A percentile compares a stretch with the other conserved stretches of the same genome.
Evolutionary conservation across 352 stramenopile genomes (phyloP).

Genomic region (Saprolegnia diclina): DNA sequence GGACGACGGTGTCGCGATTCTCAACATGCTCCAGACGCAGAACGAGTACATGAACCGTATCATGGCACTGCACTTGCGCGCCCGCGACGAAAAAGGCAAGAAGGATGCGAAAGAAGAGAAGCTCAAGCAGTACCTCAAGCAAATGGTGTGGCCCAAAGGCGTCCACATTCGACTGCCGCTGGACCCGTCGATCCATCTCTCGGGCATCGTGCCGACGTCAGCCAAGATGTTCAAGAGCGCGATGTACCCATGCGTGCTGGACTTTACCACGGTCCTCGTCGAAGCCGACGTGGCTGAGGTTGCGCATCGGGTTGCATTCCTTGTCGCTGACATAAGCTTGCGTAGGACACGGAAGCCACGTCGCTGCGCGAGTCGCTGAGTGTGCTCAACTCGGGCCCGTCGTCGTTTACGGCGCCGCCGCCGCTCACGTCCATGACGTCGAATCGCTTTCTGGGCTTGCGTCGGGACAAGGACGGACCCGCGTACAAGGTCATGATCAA

Average conservation of each 20-base stretch:
- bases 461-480: conserved; percentile 74
- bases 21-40: conserved; percentile 87
- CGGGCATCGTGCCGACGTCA: conserved; percentile 85
- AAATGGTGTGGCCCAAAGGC: conserved; percentile 72
- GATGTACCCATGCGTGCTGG: conserved; percentile 95
- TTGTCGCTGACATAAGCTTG: conserved; percentile 35
- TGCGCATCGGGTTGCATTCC: neutral
- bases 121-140: conserved; percentile 84
- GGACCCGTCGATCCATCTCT: conserved; percentile 77
- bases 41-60: conserved; percentile 93
- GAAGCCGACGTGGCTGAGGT: conserved; percentile 32
- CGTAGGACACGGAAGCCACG: conserved; percentile 38
- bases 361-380: conserved; percentile 65
- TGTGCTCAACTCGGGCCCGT: conserved; percentile 27
- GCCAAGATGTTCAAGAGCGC: conserved; percentile 98
- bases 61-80: conserved; percentile 88
- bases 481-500: conserved; percentile 99
- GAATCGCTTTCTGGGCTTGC: conserved; percentile 51
- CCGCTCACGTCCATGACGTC: neutral
- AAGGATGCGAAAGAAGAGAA: conserved; percentile 96
- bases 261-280: conserved; percentile 87
- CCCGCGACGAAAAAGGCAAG: conserved; percentile 89
- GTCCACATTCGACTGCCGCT: conserved; percentile 81
- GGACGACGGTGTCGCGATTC: conserved; percentile 85
- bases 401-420: neutral